phyloP scores from a whole-genome alignment of 768 basidiomycete species.

The Xerocomus spinulosus region DNA sequence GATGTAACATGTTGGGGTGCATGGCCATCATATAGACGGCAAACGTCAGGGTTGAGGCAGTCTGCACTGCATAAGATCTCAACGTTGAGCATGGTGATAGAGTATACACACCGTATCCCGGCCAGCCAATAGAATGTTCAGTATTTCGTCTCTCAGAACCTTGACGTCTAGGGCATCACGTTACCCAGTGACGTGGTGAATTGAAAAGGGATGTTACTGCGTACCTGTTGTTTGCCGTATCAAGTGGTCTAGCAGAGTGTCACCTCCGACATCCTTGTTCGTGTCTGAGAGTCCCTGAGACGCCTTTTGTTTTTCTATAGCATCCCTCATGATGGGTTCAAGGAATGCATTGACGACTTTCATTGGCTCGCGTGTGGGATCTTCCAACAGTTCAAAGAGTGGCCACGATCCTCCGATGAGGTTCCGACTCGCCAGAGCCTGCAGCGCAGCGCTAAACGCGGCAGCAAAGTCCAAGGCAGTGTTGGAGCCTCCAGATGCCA shows the following conservation, averaged over 20 bases:
- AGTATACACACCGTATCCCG: slow-evolving; percentile 36
- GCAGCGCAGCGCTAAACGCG: slow-evolving; percentile 35
- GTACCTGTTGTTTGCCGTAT: slow-evolving; percentile 37
- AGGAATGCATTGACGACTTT: slow-evolving; percentile 36
- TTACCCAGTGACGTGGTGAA: not conserved
- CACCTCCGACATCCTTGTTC: slow-evolving; percentile 24
- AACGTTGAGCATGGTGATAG: not conserved
- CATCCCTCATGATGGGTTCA: slow-evolving; percentile 37
- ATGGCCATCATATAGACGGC: slow-evolving; percentile 43
- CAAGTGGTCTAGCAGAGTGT: slow-evolving; percentile 40
- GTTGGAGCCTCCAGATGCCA: slow-evolving; percentile 11
- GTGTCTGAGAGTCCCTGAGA: slow-evolving; percentile 1
- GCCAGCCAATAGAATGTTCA: slow-evolving; percentile 44
- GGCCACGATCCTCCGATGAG: slow-evolving; percentile 38
- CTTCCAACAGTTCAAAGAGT: slow-evolving; percentile 33
- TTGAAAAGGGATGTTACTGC: not conserved
- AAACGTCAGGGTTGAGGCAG: slow-evolving; percentile 42
- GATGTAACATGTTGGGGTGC: slow-evolving; percentile 38
- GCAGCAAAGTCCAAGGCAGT: slow-evolving; percentile 25
- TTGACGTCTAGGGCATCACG: slow-evolving; percentile 19
- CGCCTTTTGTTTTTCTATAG: slow-evolving; percentile 24
- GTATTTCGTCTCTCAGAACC: slow-evolving; percentile 38
- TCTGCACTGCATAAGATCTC: slow-evolving; percentile 27
- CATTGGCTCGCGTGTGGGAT: slow-evolving; percentile 33
- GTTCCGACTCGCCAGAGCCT: slow-evolving; percentile 25